These are phyloP conservation scores for Zoysia matrella DNA, from an alignment of 202 grass and related monocot genomes.

Conservation along the genomic window DNA sequence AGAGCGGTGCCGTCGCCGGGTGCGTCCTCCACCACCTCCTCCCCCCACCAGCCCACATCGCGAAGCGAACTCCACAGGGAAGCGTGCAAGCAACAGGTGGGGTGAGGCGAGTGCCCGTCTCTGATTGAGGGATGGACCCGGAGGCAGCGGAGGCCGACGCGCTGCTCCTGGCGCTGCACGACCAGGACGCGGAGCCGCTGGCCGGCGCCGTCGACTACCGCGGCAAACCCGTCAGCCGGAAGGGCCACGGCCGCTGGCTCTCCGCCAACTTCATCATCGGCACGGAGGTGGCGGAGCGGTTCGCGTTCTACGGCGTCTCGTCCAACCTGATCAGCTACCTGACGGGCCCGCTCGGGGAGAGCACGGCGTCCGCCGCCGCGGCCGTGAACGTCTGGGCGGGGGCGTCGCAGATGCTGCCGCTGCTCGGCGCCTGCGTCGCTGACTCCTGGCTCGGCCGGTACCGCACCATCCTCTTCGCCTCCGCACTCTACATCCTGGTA, in stretches of 20 bases:
- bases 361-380: neutral
- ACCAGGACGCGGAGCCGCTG: constrained; percentile 26
- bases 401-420: constrained; percentile 48
- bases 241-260: constrained; percentile 47
- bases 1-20: neutral
- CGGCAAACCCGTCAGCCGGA: constrained; percentile 22
- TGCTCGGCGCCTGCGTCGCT: constrained; percentile 68
- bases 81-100: neutral
- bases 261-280: constrained; percentile 58
- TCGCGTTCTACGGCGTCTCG: constrained; percentile 1
- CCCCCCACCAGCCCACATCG: neutral
- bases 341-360: constrained; percentile 8
- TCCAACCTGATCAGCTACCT: constrained; percentile 10
- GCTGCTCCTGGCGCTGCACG: constrained; percentile 37
- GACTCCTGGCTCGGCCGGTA: constrained; percentile 79
- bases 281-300: constrained; percentile 9
- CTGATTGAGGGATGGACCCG: neutral
- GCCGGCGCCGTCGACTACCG: constrained; percentile 45
- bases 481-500: constrained; percentile 7
- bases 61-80: neutral
- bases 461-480: constrained; percentile 55
- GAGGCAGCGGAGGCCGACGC: constrained; percentile 38
- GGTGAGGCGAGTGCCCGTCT: neutral
- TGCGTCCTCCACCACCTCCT: neutral
- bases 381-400: neutral